These are phyloP conservation scores for Yamadazyma aaseri DNA, from an alignment of 1,139 yeast species.

Conservation along the genomic window DNA sequence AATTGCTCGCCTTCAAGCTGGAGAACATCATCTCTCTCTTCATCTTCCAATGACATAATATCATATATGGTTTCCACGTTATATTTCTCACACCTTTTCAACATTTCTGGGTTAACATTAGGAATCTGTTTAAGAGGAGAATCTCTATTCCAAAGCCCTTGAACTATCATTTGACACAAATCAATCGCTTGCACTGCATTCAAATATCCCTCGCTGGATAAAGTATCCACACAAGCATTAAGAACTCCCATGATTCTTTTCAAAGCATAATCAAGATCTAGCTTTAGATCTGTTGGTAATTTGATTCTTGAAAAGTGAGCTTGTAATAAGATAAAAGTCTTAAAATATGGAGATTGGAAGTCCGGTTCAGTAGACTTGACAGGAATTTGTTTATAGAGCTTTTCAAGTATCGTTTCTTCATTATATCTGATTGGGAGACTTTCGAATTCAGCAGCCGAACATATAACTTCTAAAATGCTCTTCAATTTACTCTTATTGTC, in stretches of 20 bases:
- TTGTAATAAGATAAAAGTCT: conserved; percentile 74
- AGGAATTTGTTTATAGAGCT: conserved; percentile 60
- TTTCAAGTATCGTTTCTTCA: conserved; percentile 48
- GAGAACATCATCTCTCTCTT: conserved; percentile 64
- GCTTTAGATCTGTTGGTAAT: conserved; percentile 53
- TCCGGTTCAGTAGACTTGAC: conserved; percentile 43
- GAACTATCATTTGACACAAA: conserved; percentile 83
- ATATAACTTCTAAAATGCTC: conserved; percentile 63
- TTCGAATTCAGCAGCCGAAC: conserved; percentile 72
- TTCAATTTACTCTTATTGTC: conserved; percentile 56
- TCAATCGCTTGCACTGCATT: conserved; percentile 86
- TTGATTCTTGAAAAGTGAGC: conserved; percentile 72
- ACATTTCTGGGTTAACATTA: conserved; percentile 49
- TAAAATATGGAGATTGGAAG: conserved; percentile 57
- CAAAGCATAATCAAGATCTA: conserved; percentile 57
- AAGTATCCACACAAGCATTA: conserved; percentile 68
- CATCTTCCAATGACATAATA: conserved; percentile 82
- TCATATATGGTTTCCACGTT: conserved; percentile 77
- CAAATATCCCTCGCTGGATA: conserved; percentile 78
- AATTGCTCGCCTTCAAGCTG: conserved; percentile 51
- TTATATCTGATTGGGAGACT: conserved; percentile 56
- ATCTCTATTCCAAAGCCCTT: conserved; percentile 83
- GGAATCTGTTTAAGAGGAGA: conserved; percentile 84
- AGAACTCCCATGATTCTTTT: conserved; percentile 50
- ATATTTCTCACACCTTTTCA: conserved; percentile 55